A percentile compares a stretch with the other conserved stretches of the same genome.
phyloP scores from a whole-genome alignment of 2,329 filamentous ascomycete species.

The Botrytis porri region DNA sequence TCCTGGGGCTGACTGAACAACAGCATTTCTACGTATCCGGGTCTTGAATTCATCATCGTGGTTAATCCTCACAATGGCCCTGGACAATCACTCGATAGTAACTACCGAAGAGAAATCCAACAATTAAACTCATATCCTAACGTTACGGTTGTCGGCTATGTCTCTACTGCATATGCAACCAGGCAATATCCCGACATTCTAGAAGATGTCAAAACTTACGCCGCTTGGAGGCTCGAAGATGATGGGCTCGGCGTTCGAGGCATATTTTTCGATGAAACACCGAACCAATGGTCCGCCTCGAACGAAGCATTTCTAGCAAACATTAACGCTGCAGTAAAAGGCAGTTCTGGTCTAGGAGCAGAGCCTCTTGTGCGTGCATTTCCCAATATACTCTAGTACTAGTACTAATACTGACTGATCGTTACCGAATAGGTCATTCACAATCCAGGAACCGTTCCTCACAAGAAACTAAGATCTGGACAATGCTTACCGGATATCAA shows the following conservation, averaged over 20 bases:
- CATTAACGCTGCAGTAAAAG: conserved; percentile 19
- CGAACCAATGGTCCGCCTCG: conserved; percentile 20
- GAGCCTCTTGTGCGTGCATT: conserved; percentile 21
- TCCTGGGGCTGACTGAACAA: conserved; percentile 16
- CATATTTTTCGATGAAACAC: conserved; percentile 28
- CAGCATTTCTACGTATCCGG: conserved; percentile 24
- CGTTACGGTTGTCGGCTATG: conserved; percentile 41
- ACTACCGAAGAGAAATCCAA: conserved; percentile 38
- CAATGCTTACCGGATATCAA: conserved; percentile 22
- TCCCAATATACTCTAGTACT: not conserved
- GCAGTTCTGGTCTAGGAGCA: conserved; percentile 12
- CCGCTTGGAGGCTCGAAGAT: conserved; percentile 22
- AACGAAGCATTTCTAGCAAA: conserved; percentile 19
- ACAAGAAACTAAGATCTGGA: conserved; percentile 16
- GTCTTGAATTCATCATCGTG: conserved; percentile 30
- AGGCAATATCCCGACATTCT: conserved; percentile 10
- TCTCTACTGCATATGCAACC: conserved; percentile 39
- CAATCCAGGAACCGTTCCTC: conserved; percentile 25
- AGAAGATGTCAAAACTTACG: conserved; percentile 23
- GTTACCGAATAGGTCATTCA: conserved; percentile 20
- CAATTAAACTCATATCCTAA: conserved; percentile 41
- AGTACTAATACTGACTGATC: not conserved
- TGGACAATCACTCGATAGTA: conserved; percentile 37
- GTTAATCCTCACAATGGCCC: conserved; percentile 37
- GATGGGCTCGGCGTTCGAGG: conserved; percentile 22